A percentile compares a stretch with the other conserved stretches of the same genome.
Evolutionary conservation across 2,329 filamentous ascomycete species (phyloP).

Genomic region (Neonectria coccinea): DNA sequence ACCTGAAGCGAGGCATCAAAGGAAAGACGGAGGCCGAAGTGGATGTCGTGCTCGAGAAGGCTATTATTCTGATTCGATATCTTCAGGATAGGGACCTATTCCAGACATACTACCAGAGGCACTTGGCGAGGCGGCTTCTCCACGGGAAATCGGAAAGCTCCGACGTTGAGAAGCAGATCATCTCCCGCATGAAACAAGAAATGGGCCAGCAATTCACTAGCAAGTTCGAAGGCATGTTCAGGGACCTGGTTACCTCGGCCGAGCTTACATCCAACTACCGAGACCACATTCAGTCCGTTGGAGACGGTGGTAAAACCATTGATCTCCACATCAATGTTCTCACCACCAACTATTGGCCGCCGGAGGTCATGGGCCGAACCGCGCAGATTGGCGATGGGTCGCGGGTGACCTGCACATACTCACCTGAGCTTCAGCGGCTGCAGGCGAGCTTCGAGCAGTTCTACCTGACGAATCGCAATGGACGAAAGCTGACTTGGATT

Average conservation of each 20-base stretch:
- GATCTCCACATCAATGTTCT: slow-evolving; percentile 88
- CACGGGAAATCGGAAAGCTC: slow-evolving; percentile 91
- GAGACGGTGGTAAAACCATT: slow-evolving; percentile 64
- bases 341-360: slow-evolving; percentile 94
- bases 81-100: slow-evolving; percentile 94
- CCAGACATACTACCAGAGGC: slow-evolving; percentile 98
- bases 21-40: slow-evolving; percentile 92
- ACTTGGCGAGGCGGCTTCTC: slow-evolving; percentile 87
- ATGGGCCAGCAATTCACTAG: slow-evolving; percentile 93
- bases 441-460: slow-evolving; percentile 89
- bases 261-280: slow-evolving; percentile 85
- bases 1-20: slow-evolving; percentile 91
- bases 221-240: slow-evolving; percentile 98
- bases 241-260: slow-evolving; percentile 89
- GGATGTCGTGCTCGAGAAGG: slow-evolving; percentile 86
- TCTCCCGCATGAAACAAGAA: slow-evolving; percentile 96
- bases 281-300: slow-evolving; percentile 68
- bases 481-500: slow-evolving; percentile 88
- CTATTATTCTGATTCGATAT: slow-evolving; percentile 87
- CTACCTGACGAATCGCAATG: slow-evolving; percentile 88
- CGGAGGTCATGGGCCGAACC: slow-evolving; percentile 81
- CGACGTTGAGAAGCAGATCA: slow-evolving; percentile 95
- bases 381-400: slow-evolving; percentile 62
- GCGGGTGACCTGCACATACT: slow-evolving; percentile 73
- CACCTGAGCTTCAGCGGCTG: slow-evolving; percentile 77